Evolutionary conservation across 495 filamentous ascomycete species (phyloP).

Genomic region (Astrothelium macrocarpum): DNA sequence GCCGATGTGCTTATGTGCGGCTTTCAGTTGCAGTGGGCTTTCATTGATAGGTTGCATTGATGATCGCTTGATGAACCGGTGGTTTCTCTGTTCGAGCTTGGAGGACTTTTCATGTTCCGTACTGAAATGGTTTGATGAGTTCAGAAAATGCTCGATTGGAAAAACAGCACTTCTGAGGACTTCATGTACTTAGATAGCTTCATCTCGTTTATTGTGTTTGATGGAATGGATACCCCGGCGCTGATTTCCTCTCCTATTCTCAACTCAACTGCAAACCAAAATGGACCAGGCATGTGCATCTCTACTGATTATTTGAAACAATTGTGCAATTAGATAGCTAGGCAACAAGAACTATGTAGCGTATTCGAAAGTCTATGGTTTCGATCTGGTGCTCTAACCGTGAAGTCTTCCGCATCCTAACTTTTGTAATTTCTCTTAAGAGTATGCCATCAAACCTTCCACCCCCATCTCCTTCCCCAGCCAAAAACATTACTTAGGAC

Average conservation of each 20-base stretch:
- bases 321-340: too few relatives aligned
- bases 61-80: not conserved
- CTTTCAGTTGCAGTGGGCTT: not conserved
- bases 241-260: not conserved
- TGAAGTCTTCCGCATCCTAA: too few relatives aligned
- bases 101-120: not conserved
- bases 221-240: not conserved
- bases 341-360: too few relatives aligned
- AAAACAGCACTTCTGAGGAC: not conserved
- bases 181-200: not conserved
- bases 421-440: too few relatives aligned
- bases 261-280: too few relatives aligned
- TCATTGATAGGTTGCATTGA: not conserved
- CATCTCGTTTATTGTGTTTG: not conserved
- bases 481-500: too few relatives aligned
- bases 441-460: too few relatives aligned
- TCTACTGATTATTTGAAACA: too few relatives aligned
- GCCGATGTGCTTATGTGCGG: not conserved
- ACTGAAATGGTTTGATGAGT: not conserved
- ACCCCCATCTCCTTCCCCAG: too few relatives aligned
- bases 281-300: too few relatives aligned
- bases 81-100: not conserved
- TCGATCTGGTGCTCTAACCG: too few relatives aligned
- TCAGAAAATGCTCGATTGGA: not conserved
- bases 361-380: too few relatives aligned